These are phyloP conservation scores for Rusavskia elegans DNA, from an alignment of 495 filamentous ascomycete species.

Conservation along the genomic window DNA sequence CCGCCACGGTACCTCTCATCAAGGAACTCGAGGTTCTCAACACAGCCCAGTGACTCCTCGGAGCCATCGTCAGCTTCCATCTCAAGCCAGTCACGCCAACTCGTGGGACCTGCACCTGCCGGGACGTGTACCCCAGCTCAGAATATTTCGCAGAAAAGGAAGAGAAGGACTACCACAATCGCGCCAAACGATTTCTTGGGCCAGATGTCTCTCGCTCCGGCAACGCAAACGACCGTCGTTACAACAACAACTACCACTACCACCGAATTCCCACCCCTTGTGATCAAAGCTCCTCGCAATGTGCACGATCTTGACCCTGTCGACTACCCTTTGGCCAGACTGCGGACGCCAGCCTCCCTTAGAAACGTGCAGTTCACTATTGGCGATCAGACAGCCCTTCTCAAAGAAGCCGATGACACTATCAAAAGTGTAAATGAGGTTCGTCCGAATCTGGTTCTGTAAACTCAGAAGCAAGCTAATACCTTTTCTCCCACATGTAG, in stretches of 20 bases:
- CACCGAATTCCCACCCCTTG: conserved; percentile 67
- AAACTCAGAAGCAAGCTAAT: conserved; percentile 9
- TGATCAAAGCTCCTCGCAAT: conserved; percentile 59
- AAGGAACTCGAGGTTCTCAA: background rate
- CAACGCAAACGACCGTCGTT: conserved; percentile 61
- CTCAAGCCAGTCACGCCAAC: conserved; percentile 3
- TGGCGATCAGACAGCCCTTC: conserved; percentile 44
- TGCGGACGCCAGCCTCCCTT: conserved; percentile 62
- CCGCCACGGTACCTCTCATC: background rate
- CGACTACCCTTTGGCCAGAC: conserved; percentile 71
- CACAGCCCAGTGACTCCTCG: background rate
- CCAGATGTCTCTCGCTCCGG: conserved; percentile 54
- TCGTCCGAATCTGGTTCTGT: conserved; percentile 15
- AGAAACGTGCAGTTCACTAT: conserved; percentile 59
- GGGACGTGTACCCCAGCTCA: conserved; percentile 5
- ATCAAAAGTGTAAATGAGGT: conserved; percentile 40
- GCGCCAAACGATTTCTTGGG: conserved; percentile 29
- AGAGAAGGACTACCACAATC: background rate
- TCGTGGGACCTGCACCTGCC: background rate
- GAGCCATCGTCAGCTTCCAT: background rate
- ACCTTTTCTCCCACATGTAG: conserved; percentile 16
- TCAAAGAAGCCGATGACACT: conserved; percentile 51
- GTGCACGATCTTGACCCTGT: conserved; percentile 67
- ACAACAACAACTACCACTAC: conserved; percentile 95
- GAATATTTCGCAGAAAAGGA: background rate